phyloP scores from a whole-genome alignment of 2,329 filamentous ascomycete species.

The Fusarium nisikadoi region DNA sequence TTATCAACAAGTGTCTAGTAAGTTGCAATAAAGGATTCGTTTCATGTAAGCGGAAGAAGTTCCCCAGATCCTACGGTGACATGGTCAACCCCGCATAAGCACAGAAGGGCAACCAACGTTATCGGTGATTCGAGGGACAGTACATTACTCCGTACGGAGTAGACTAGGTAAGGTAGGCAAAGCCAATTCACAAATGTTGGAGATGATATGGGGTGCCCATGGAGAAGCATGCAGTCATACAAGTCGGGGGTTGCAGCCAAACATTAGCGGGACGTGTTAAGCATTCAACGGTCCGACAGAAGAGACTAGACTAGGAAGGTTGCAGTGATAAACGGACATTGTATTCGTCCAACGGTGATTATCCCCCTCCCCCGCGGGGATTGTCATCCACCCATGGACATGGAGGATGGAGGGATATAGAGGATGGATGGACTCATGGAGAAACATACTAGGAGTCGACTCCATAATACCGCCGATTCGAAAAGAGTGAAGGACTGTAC shows the following conservation, averaged over 20 bases:
- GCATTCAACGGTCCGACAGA: constrained; percentile 18
- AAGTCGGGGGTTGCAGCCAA: constrained; percentile 1
- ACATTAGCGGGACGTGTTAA: not conserved
- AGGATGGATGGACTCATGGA: not conserved
- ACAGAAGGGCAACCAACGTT: not conserved
- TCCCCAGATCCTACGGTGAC: not conserved
- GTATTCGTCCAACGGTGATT: constrained; percentile 9
- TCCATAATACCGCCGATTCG: constrained; percentile 25
- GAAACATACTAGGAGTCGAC: not conserved
- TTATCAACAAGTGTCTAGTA: not conserved
- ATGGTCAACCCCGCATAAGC: not conserved
- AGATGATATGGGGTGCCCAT: constrained; percentile 4
- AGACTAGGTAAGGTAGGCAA: not conserved
- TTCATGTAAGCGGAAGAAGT: not conserved
- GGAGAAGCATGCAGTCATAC: not conserved
- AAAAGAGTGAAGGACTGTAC: not conserved
- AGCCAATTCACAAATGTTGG: not conserved
- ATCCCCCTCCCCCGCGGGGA: not conserved
- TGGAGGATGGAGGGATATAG: not conserved
- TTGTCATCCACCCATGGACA: not conserved
- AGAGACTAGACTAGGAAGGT: not conserved
- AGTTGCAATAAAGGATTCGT: not conserved
- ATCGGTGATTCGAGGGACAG: not conserved
- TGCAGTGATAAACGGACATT: not conserved
- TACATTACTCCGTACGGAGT: not conserved